These are phyloP conservation scores for Mucor ambiguus DNA, from an alignment of 371 early-diverging fungal species.

Conservation along the genomic window DNA sequence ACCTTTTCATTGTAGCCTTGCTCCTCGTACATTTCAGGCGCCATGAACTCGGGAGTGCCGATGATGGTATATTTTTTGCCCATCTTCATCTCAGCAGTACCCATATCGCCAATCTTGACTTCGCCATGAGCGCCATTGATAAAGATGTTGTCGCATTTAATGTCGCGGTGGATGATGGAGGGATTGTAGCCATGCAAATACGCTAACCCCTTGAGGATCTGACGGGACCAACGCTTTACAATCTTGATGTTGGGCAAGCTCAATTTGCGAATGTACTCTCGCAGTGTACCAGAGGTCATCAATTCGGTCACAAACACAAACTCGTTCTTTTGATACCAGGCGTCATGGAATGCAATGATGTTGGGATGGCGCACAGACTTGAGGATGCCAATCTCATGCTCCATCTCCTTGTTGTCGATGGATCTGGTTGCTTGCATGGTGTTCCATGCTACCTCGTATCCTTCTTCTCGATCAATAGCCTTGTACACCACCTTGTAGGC, in stretches of 20 bases:
- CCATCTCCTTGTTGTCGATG: slow-evolving; percentile 65
- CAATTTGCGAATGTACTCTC: slow-evolving; percentile 71
- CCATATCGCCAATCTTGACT: slow-evolving; percentile 94
- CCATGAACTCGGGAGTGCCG: slow-evolving; percentile 94
- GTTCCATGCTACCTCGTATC: slow-evolving; percentile 96
- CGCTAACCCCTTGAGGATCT: slow-evolving; percentile 82
- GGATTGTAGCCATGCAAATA: slow-evolving; percentile 86
- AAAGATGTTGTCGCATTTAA: slow-evolving; percentile 90
- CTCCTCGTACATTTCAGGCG: slow-evolving; percentile 96
- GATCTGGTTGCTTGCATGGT: slow-evolving; percentile 57
- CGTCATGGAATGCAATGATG: slow-evolving; percentile 86
- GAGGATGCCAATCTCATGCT: slow-evolving; percentile 81
- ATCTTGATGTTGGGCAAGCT: slow-evolving; percentile 68
- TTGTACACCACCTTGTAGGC: slow-evolving; percentile 93
- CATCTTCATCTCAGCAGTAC: slow-evolving; percentile 71
- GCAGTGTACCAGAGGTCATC: slow-evolving; percentile 90
- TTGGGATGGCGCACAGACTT: slow-evolving; percentile 83
- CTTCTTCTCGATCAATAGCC: slow-evolving; percentile 90
- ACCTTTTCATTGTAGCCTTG: slow-evolving; percentile 88
- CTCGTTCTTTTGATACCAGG: slow-evolving; percentile 75
- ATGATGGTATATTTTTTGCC: slow-evolving; percentile 89
- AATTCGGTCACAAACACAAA: slow-evolving; percentile 92
- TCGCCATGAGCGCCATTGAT: slow-evolving; percentile 92
- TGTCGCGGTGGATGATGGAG: slow-evolving; percentile 91
- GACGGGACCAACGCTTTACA: slow-evolving; percentile 81